Conservation (phyloP, 768 basidiomycete genomes). For the Floccularia luteovirens region DNA sequence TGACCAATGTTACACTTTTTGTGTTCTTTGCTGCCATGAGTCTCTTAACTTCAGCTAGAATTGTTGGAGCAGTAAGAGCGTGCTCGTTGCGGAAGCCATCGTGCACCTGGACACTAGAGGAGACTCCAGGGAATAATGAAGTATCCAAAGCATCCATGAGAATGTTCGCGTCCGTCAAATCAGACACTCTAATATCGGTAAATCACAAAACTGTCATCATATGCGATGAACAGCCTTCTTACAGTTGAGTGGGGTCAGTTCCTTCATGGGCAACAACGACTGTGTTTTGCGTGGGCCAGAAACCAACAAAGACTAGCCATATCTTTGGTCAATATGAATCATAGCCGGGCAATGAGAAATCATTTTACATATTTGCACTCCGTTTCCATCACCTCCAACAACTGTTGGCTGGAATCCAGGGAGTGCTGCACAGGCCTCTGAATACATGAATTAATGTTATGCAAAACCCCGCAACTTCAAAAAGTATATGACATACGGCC, state of each 20-base stretch:
- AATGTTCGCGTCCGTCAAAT: constrained; percentile 38
- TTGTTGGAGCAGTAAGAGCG: constrained; percentile 29
- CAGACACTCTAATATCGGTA: constrained; percentile 25
- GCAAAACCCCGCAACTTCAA: constrained; percentile 3
- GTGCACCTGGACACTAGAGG: constrained; percentile 33
- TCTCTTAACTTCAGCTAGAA: constrained; percentile 32
- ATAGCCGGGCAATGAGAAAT: too few species aligned
- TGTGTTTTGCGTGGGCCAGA: constrained; percentile 33
- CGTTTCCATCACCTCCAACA: constrained; percentile 40
- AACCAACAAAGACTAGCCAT: constrained; percentile 46
- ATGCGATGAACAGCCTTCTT: constrained; percentile 7
- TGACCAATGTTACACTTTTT: constrained; percentile 30
- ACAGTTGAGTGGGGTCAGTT: constrained; percentile 44
- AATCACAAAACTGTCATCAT: background rate
- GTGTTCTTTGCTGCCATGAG: constrained; percentile 27
- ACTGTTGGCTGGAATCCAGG: constrained; percentile 29
- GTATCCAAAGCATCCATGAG: constrained; percentile 25
- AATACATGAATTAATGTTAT: background rate
- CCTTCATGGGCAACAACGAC: constrained; percentile 50
- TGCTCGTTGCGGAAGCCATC: constrained; percentile 43
- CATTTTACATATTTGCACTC: constrained; percentile 36
- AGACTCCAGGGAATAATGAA: constrained; percentile 42
- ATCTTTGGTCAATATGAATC: too few species aligned
- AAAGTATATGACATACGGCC: constrained; percentile 28
- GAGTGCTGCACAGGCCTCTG: constrained; percentile 30